Conservation (phyloP, 306 rosid species). For the Dicorynia guianensis region DNA sequence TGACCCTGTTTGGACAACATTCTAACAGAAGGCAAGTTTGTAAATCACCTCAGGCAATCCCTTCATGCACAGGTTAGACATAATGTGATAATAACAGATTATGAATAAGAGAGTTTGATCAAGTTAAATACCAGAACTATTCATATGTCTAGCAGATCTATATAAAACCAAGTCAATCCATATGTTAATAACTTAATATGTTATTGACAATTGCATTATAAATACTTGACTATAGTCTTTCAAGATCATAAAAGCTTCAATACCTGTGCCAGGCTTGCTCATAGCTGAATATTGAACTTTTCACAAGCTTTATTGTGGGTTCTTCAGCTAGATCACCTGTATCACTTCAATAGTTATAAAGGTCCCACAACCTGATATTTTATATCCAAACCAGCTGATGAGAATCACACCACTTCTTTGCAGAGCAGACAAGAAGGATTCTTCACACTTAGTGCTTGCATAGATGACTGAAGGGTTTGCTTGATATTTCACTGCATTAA, state of each 20-base stretch:
- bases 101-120: not conserved
- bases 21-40: conserved; percentile 26
- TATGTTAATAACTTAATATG: conserved; percentile 29
- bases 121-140: conserved; percentile 26
- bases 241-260: conserved; percentile 39
- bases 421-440: conserved; percentile 88
- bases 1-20: not conserved
- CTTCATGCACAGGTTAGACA: conserved; percentile 16
- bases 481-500: conserved; percentile 86
- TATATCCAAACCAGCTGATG: conserved; percentile 33
- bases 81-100: conserved; percentile 19
- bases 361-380: conserved; percentile 35
- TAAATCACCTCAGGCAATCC: not conserved
- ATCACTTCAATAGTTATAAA: conserved; percentile 53
- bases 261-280: conserved; percentile 99
- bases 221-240: conserved; percentile 22
- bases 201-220: conserved; percentile 3
- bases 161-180: conserved; percentile 17
- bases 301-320: conserved; percentile 81
- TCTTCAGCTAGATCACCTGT: conserved; percentile 77
- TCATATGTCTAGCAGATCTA: conserved; percentile 31
- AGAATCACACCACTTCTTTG: conserved; percentile 74
- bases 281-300: conserved; percentile 91
- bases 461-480: conserved; percentile 85
- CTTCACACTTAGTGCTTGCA: conserved; percentile 91